A percentile compares a stretch with the other conserved stretches of the same genome.
Evolutionary conservation across 305 asterid genomes (phyloP).

Genomic region (Solanum aculeatissimum): DNA sequence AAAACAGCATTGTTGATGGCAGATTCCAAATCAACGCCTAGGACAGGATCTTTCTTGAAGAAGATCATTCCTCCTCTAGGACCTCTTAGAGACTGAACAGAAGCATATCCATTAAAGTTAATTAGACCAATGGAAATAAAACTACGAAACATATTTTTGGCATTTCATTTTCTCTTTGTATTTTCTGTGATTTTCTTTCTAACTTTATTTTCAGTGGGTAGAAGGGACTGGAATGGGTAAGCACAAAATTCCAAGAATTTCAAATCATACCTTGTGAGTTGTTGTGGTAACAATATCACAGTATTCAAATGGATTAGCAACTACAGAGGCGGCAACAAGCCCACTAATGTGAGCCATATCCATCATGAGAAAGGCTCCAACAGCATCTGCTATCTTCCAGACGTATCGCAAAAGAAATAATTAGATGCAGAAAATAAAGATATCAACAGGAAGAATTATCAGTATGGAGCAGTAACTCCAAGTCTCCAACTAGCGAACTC

Average conservation of each 20-base stretch:
- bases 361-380: slow-evolving; percentile 97
- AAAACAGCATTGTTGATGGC: slow-evolving; percentile 90
- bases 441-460: not conserved
- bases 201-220: not conserved
- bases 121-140: not conserved
- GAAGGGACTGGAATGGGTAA: not conserved
- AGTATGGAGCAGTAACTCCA: not conserved
- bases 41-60: slow-evolving; percentile 82
- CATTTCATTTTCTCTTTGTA: not conserved
- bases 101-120: not conserved
- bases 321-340: slow-evolving; percentile 88
- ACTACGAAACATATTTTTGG: not conserved
- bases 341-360: slow-evolving; percentile 99
- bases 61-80: slow-evolving; percentile 99
- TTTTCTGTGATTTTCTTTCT: not conserved
- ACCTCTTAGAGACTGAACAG: slow-evolving; percentile 85
- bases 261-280: slow-evolving; percentile 69
- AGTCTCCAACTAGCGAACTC: not conserved
- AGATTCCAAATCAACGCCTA: slow-evolving; percentile 74
- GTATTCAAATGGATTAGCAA: slow-evolving; percentile 82
- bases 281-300: slow-evolving; percentile 96
- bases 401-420: not conserved
- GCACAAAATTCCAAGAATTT: not conserved
- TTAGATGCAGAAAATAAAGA: not conserved
- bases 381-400: slow-evolving; percentile 73